phyloP scores from a whole-genome alignment of 108 stramenopile genomes.

The Asterionellopsis glacialis region DNA sequence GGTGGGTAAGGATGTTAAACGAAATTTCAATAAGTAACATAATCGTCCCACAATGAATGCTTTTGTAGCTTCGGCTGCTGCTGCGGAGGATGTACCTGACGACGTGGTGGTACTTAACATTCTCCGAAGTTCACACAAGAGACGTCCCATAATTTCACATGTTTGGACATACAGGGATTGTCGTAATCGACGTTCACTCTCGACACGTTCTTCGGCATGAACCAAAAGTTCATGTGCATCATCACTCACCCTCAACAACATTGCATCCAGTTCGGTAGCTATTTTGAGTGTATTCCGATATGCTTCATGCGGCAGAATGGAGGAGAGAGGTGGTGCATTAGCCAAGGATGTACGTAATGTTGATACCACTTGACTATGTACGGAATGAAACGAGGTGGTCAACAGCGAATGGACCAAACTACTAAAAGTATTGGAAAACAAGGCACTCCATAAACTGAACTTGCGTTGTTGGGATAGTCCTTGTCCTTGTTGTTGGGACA shows the following conservation, averaged over 20 bases:
- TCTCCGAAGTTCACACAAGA: conserved; percentile 76
- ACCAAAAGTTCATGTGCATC: conserved; percentile 87
- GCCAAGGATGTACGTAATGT: conserved; percentile 71
- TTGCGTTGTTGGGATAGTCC: conserved; percentile 15
- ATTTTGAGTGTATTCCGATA: conserved; percentile 81
- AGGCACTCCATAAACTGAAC: conserved; percentile 80
- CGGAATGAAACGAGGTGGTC: conserved; percentile 79
- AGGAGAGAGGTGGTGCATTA: conserved; percentile 69
- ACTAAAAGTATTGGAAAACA: conserved; percentile 83
- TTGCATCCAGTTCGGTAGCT: conserved; percentile 69
- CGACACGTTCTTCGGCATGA: conserved; percentile 87
- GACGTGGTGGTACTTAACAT: conserved; percentile 34
- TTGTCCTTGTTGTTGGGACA: conserved; percentile 9
- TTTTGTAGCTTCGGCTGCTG: conserved; percentile 43
- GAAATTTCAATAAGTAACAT: conserved; percentile 81
- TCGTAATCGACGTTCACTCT: conserved; percentile 71
- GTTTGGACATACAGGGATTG: conserved; percentile 88
- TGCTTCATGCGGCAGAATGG: conserved; percentile 81
- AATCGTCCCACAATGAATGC: conserved; percentile 80
- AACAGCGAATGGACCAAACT: conserved; percentile 81
- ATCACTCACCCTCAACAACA: conserved; percentile 68
- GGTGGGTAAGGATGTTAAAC: conserved; percentile 66
- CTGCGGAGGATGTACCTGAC: not conserved
- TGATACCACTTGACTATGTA: conserved; percentile 69
- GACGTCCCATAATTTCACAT: conserved; percentile 85